Conservation (phyloP, 169 alveolate genomes). For the Cryptosporidium baileyi region DNA sequence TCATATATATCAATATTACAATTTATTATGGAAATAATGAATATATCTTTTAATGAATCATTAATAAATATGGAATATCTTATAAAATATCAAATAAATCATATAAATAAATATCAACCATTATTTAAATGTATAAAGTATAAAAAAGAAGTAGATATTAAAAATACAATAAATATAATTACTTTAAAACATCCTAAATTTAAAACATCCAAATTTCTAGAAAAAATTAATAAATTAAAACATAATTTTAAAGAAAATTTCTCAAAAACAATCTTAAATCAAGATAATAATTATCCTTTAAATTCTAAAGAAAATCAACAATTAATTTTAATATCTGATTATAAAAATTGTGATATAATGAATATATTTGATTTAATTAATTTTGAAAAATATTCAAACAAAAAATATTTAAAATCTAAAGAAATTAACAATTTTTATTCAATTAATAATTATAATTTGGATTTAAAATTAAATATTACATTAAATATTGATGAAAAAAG, state of each 20-base stretch:
- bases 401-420: too few relatives aligned
- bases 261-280: background rate
- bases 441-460: too few relatives aligned
- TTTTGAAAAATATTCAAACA: too few relatives aligned
- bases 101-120: background rate
- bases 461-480: too few relatives aligned
- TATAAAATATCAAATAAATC: background rate
- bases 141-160: background rate
- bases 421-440: too few relatives aligned
- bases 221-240: background rate
- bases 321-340: too few relatives aligned
- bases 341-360: too few relatives aligned
- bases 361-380: too few relatives aligned
- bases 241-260: background rate
- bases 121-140: background rate
- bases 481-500: too few relatives aligned
- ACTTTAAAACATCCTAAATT: background rate
- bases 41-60: slow-evolving; percentile 5
- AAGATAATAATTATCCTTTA: too few relatives aligned
- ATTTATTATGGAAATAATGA: background rate
- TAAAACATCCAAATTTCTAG: background rate
- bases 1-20: background rate
- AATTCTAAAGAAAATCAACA: too few relatives aligned
- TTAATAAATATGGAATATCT: background rate
- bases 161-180: background rate